Percentiles rank a stretch among this genome's conserved stretches.
These are phyloP conservation scores for Lizonia empirigonia DNA, from an alignment of 2,329 filamentous ascomycete genomes.

Conservation along the genomic window DNA sequence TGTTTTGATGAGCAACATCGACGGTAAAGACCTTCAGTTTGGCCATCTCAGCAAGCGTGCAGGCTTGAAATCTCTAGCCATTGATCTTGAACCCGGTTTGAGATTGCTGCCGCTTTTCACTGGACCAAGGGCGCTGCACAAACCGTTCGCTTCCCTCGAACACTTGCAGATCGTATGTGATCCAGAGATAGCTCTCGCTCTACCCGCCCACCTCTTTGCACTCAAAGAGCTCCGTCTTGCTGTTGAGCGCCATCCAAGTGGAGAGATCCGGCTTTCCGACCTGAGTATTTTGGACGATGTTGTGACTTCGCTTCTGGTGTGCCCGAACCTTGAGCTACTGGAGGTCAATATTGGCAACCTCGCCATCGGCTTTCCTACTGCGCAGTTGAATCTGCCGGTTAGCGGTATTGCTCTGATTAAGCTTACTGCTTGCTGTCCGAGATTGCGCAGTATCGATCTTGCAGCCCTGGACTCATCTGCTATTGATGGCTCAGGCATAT, in stretches of 20 bases:
- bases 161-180: slow-evolving; percentile 40
- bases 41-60: slow-evolving; percentile 30
- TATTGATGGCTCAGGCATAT: slow-evolving; percentile 38
- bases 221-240: slow-evolving; percentile 39
- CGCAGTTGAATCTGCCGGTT: slow-evolving; percentile 24
- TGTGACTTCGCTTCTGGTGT: slow-evolving; percentile 24
- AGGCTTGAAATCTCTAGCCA: slow-evolving; percentile 35
- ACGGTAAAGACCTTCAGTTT: slow-evolving; percentile 37
- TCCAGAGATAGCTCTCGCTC: slow-evolving; percentile 38
- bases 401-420: slow-evolving; percentile 28
- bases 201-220: slow-evolving; percentile 28
- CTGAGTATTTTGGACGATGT: slow-evolving; percentile 29
- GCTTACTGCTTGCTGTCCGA: slow-evolving; percentile 30
- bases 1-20: slow-evolving; percentile 31
- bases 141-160: slow-evolving; percentile 31
- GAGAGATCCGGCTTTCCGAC: slow-evolving; percentile 23
- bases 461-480: slow-evolving; percentile 33
- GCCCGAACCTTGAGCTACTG: slow-evolving; percentile 27
- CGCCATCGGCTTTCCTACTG: slow-evolving; percentile 33
- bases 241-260: slow-evolving; percentile 34
- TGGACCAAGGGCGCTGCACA: slow-evolving; percentile 19
- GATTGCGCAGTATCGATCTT: slow-evolving; percentile 36
- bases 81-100: slow-evolving; percentile 40
- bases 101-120: slow-evolving; percentile 30
- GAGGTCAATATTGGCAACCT: slow-evolving; percentile 36